Evolutionary conservation across 495 filamentous ascomycete genomes (phyloP), one percentile per base, ranked within the genome.

Genomic region (Aspergillus heteromorphus): DNA sequence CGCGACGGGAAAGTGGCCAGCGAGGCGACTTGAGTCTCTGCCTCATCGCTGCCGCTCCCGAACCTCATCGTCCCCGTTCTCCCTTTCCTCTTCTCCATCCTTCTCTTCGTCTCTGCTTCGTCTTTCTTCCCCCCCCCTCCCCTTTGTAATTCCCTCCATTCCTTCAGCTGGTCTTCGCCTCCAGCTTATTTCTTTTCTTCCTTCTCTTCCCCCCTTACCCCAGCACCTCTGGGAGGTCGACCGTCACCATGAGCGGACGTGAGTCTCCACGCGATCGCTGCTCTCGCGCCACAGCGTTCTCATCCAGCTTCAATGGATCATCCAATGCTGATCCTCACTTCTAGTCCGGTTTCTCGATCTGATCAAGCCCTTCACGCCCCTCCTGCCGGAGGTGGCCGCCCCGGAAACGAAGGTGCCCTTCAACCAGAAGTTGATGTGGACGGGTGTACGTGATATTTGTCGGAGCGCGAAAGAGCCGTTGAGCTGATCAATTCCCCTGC

Each of bases 391-490:
- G 86, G 93, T 99, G 73, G 86, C 91, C 76, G 86, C 95, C 63
- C 95, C 93, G 55, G 93, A 99, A 79, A 80, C 75, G 86, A 96
- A 96, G 79, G 87, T 92, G 47, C 89, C 92, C 59, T 99, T 97
- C 84, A 92, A 95, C 79, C 92, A 97, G 77, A 92, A 95, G 79
- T 76, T 97, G 83, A 95, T 97, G 91, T 99, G 95, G 95, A 99
- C 95, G 31, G 92, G 91, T 69, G 79, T 86, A 77, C 63, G 79
- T 73, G 43, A 47, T 61, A 50, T 58, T 55, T 59, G 43, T 45
- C 61, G 31, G 36, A 40, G 18, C 40, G 43, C 50, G 45, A 16
- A 48, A 50, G 45, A 52, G 40, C 59, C 38, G 54, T 38, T 40
- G n/a, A 59, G 31, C 75, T 80, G 62, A 80, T 58, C 6, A 25